A percentile compares a stretch with the other conserved stretches of the same genome.
phyloP scores from a whole-genome alignment of 2,329 filamentous ascomycete species.

The Colletotrichum aenigma region DNA sequence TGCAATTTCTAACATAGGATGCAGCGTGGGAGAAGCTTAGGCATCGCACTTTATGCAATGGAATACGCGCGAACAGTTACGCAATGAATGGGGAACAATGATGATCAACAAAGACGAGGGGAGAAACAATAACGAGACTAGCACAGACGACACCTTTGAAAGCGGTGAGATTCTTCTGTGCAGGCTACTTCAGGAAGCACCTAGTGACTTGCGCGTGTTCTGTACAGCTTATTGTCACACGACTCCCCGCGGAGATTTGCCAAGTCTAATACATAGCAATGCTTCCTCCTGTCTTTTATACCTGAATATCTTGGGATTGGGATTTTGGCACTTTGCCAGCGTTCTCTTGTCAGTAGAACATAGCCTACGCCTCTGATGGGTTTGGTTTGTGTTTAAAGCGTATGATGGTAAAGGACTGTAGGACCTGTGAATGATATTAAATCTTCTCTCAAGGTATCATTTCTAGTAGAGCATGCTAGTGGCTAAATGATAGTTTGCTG shows the following conservation, averaged over 20 bases:
- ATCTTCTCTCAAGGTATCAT: no score
- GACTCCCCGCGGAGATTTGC: accelerated
- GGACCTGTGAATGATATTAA: no score
- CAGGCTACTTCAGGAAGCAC: not conserved
- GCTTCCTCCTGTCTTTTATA: not conserved
- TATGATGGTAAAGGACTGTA: no score
- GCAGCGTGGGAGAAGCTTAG: accelerated
- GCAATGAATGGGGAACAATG: accelerated
- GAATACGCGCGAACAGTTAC: not conserved
- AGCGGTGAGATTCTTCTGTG: not conserved
- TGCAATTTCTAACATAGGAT: not conserved
- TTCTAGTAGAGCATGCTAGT: no score
- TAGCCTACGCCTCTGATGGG: not conserved
- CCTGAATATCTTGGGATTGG: no score
- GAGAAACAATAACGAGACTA: accelerated
- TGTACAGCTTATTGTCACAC: accelerated
- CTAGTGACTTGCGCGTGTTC: not conserved
- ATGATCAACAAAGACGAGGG: not conserved
- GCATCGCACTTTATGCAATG: accelerated
- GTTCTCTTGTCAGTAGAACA: not conserved
- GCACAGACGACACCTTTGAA: accelerated
- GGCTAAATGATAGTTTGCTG: no score
- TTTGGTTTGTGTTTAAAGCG: no score
- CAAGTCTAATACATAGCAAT: accelerated
- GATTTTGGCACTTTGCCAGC: no score